A percentile compares a stretch with the other conserved stretches of the same genome.
phyloP scores from a whole-genome alignment of 2,329 filamentous ascomycete genomes.

The Nannizziopsis barbatae region DNA sequence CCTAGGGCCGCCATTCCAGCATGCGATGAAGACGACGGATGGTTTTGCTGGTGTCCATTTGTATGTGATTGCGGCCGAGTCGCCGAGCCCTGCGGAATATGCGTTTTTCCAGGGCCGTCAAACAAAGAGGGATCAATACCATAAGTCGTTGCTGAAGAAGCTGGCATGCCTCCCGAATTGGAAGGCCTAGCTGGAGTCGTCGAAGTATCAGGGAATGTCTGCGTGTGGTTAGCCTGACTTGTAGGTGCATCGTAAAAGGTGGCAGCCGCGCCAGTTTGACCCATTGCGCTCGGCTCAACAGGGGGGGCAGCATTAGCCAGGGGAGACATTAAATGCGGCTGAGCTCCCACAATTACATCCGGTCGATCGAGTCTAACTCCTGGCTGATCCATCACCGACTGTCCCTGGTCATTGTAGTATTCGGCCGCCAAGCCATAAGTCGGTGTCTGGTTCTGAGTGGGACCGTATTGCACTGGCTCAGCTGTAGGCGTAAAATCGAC shows the following conservation, averaged over 20 bases:
- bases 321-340: constrained; percentile 47
- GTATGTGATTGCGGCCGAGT: constrained; percentile 24
- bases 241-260: constrained; percentile 2
- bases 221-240: background rate
- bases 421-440: constrained; percentile 47
- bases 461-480: background rate
- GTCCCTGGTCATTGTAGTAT: constrained; percentile 52
- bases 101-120: background rate
- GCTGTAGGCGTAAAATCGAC: background rate
- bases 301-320: constrained; percentile 42
- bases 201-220: background rate
- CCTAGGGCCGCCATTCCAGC: constrained; percentile 38
- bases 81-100: background rate
- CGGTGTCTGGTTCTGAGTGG: constrained; percentile 9
- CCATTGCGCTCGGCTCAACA: constrained; percentile 46
- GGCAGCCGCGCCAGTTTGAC: constrained; percentile 29
- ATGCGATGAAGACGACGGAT: constrained; percentile 31
- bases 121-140: constrained; percentile 26
- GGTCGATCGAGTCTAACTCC: constrained; percentile 45
- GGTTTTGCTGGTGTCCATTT: constrained; percentile 1
- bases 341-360: constrained; percentile 43
- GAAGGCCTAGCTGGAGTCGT: constrained; percentile 18
- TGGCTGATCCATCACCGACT: constrained; percentile 49
- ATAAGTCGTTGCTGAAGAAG: constrained; percentile 28
- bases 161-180: constrained; percentile 16